phyloP scores from a whole-genome alignment of 192 early-diverging fungal species.

The Borealophlyctis nickersoniae region DNA sequence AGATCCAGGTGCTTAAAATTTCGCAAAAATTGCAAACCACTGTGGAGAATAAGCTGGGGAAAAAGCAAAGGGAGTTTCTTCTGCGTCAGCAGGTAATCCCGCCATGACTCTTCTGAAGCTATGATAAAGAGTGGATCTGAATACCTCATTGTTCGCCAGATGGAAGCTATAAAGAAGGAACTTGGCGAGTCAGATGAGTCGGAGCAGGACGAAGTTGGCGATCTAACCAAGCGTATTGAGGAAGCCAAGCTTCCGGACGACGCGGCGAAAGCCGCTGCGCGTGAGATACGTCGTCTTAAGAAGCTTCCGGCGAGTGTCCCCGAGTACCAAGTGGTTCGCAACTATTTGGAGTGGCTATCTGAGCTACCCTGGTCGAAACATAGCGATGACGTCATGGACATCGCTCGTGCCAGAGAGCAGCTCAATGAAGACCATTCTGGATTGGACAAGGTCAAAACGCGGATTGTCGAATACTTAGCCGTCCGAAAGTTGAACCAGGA shows the following conservation, averaged over 20 bases:
- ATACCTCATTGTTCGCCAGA: constrained; percentile 26
- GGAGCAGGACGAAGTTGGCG: constrained; percentile 67
- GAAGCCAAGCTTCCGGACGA: constrained; percentile 64
- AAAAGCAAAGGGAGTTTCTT: constrained; percentile 78
- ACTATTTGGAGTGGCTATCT: constrained; percentile 73
- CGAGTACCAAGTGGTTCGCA: constrained; percentile 74
- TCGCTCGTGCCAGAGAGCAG: constrained; percentile 57
- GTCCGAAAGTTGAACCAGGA: constrained; percentile 75
- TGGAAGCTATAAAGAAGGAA: constrained; percentile 79
- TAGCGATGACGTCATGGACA: constrained; percentile 64
- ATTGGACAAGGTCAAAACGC: constrained; percentile 73
- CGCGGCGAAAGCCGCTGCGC: constrained; percentile 50
- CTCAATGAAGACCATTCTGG: constrained; percentile 82
- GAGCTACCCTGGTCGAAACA: constrained; percentile 73
- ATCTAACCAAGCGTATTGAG: constrained; percentile 51
- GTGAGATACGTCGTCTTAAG: constrained; percentile 68
- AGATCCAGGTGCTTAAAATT: constrained; percentile 76
- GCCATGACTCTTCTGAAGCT: background rate
- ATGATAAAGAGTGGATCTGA: background rate
- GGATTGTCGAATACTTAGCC: constrained; percentile 80
- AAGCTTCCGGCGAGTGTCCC: constrained; percentile 69
- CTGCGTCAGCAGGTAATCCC: constrained; percentile 65
- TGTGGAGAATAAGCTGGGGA: constrained; percentile 70
- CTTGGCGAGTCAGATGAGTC: constrained; percentile 64
- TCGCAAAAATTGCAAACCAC: constrained; percentile 69